Percentiles rank a stretch among this genome's conserved stretches.
Evolutionary conservation across 2,329 filamentous ascomycete species (phyloP).

Genomic region (Endocalyx cinctus): DNA sequence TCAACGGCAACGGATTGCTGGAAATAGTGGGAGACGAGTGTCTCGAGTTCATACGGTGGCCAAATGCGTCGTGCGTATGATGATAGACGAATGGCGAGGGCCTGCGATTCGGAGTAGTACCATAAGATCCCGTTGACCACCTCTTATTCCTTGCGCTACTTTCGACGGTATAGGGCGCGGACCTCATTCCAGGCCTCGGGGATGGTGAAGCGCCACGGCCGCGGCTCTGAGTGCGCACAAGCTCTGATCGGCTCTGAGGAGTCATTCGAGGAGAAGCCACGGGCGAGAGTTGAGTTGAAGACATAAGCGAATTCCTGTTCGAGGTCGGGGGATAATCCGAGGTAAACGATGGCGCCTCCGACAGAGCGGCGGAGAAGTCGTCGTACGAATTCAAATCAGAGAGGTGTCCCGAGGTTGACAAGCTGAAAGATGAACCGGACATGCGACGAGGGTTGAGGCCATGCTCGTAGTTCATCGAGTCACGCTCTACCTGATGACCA

Average conservation of each 20-base stretch:
- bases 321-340: slow-evolving; percentile 64
- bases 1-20: slow-evolving; percentile 46
- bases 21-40: slow-evolving; percentile 47
- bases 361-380: slow-evolving; percentile 62
- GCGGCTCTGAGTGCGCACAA: slow-evolving; percentile 60
- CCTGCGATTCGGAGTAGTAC: slow-evolving; percentile 49
- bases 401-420: slow-evolving; percentile 61
- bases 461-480: slow-evolving; percentile 46
- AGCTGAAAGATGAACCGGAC: slow-evolving; percentile 69
- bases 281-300: slow-evolving; percentile 66
- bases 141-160: slow-evolving; percentile 61
- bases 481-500: slow-evolving; percentile 43
- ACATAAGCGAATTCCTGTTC: slow-evolving; percentile 66
- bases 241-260: slow-evolving; percentile 55
- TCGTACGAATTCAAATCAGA: slow-evolving; percentile 69
- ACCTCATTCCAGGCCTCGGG: slow-evolving; percentile 61
- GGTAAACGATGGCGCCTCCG: slow-evolving; percentile 62
- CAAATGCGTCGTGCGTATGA: slow-evolving; percentile 55
- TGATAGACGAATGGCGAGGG: slow-evolving; percentile 61
- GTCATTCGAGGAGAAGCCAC: slow-evolving; percentile 67
- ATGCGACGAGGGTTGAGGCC: slow-evolving; percentile 56
- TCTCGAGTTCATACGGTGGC: slow-evolving; percentile 50
- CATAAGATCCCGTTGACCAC: slow-evolving; percentile 75
- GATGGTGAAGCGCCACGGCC: slow-evolving; percentile 65
- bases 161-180: slow-evolving; percentile 68